Conservation (phyloP, 2,329 filamentous ascomycete genomes). For the Colletotrichum liaoningense region DNA sequence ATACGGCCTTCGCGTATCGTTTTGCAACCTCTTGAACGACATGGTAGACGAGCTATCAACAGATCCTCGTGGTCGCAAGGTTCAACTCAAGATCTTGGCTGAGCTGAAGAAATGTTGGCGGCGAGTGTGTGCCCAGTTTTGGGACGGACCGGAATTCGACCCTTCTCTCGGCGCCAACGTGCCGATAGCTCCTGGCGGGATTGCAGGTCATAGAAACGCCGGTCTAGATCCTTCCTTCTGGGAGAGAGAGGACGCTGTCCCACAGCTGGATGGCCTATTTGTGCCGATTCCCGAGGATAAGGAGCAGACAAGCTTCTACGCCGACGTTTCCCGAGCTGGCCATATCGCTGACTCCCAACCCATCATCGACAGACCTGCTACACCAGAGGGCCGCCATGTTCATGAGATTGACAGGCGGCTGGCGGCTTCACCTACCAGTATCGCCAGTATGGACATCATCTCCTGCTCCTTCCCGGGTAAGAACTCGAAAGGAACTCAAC, state of each 20-base stretch:
- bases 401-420: slow-evolving; percentile 48
- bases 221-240: slow-evolving; percentile 66
- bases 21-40: slow-evolving; percentile 84
- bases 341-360: slow-evolving; percentile 60
- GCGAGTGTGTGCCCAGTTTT: slow-evolving; percentile 88
- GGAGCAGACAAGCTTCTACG: slow-evolving; percentile 55
- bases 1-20: slow-evolving; percentile 77
- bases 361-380: slow-evolving; percentile 57
- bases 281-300: slow-evolving; percentile 41
- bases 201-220: slow-evolving; percentile 70
- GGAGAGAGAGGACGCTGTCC: slow-evolving; percentile 57
- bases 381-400: slow-evolving; percentile 53
- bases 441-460: slow-evolving; percentile 69
- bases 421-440: slow-evolving; percentile 65
- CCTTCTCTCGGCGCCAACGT: slow-evolving; percentile 70
- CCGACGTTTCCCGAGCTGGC: slow-evolving; percentile 58
- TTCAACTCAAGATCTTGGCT: slow-evolving; percentile 84
- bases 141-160: slow-evolving; percentile 80
- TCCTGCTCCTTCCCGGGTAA: slow-evolving; percentile 74
- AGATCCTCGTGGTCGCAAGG: slow-evolving; percentile 57
- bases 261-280: slow-evolving; percentile 56
- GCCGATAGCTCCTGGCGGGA: slow-evolving; percentile 81
- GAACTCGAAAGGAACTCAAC: slow-evolving; percentile 48
- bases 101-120: slow-evolving; percentile 99
- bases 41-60: slow-evolving; percentile 67